Evolutionary conservation across 1,139 yeast species (phyloP), one percentile per base, ranked within the genome.

Genomic region (Hyphopichia burtonii): DNA sequence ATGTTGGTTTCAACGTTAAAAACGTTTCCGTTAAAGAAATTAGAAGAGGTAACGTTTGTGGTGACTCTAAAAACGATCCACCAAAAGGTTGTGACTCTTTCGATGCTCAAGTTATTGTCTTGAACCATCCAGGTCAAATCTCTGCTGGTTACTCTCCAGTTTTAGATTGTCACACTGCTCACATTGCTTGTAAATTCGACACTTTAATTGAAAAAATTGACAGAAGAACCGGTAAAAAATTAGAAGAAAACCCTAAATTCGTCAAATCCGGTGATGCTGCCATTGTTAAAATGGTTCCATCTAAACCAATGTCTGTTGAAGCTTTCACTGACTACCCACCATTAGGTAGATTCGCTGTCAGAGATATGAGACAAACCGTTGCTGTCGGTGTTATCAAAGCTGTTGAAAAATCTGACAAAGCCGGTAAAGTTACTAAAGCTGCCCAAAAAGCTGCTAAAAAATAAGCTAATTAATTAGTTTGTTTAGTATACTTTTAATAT

Each of bases 301-400:
- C 90, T 72, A 86, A 86, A 87, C 94, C 94, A 69, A 82, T 86
- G 90, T 85, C 90, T 76, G 94, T 86, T 69, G 94, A 86, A 81
- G 80, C 90, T 62, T 86, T 82, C 90, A 76, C 89, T 66, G 88
- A 84, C 74, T 86, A 84, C 91, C 96, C 96, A 78, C 96, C 96
- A 72, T 86, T 89, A 72, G 96, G 96, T 74, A 89, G 96, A 84
- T 90, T 90, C 82, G 96, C 97, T 70, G 97, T 90, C 83, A 93
- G 97, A 86, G 97, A 90, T 79, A 90, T 90, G 97, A 88, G 97
- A 86, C 96, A 89, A 80, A 90, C 97, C 63, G 98, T 91, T 66
- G 97, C 97, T 71, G 97, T 91, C 74, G 98, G 97, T 89, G 97
- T 91, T 73, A 89, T 91, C 93, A 91, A 91, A 88, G 78, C 94